Evolutionary conservation across 768 basidiomycete genomes (phyloP), one percentile per base, ranked within the genome.

Genomic region (Pisolithus albus): DNA sequence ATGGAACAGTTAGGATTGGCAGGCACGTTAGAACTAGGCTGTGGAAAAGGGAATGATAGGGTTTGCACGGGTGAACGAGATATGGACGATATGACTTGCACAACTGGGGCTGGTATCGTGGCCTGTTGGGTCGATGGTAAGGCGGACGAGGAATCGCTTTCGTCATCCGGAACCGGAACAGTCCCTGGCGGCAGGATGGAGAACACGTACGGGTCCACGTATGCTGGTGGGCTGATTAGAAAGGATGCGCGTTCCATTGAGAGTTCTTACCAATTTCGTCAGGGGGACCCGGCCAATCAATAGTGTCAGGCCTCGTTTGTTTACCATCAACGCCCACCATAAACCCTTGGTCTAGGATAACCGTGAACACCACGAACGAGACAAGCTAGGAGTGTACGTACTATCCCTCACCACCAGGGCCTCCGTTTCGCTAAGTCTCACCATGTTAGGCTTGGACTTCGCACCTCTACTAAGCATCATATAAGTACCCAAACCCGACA

Each of bases 391-490:
- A 18, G n/a, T 18, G 2, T 21, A 75, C 84, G 64, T 56, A 94
- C 92, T 81, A 50, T 94, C 92, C 68, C 84, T 89, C 2, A 81
- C 77, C 34, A 92, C 77, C 4, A 93, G 67, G 7, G 79, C 78
- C 59, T 93, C 87, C 0, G 72, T 73, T 7, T 84, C 81, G 32
- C 70, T 71, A 24, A 86, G 67, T 13, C 72, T 73, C 2, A 81
- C 70, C 9, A 82, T 72, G 6, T 75, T 77, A 2, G 88, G 84
- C 65, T 84, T 91, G 7, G 42, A 75, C 64, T 86, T 92, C 4
- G 82, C 75, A 8, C 87, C 87, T 7, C 91, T 70, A 0, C 89
- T 86, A 21, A 91, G 72, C 2, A 82, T 85, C 88, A 93, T 92
- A 59, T 92, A 93, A 4, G 87, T 87, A 3, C 86, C 83, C 10